Base-by-base conservation (phyloP, 768 basidiomycete species). In the Boletus pseudo-olivaceus region DNA sequence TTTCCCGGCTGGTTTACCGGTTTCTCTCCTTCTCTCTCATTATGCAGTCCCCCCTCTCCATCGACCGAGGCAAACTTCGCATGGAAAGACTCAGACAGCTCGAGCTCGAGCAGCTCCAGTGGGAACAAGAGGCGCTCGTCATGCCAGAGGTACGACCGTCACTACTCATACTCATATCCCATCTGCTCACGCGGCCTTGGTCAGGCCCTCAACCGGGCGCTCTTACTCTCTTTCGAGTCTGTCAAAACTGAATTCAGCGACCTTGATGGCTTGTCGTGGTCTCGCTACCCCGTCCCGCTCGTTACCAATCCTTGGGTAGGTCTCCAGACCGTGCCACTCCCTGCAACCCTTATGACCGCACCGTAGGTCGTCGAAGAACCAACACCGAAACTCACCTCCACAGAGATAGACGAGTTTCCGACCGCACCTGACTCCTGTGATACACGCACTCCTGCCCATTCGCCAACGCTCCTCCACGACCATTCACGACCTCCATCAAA, bases 221-320 rank as follows among this genome's bases (percentile, higher is more conserved):
- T 76, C 27, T 19, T 65, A 20, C 61, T 66, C 47, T 77, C 82
- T 1, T 85, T 85, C 59, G 71, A 64, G 20, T 74, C 74, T 5
- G 83, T 84, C 33, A 84, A 85, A 56, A 78, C 78, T 8, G 83
- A 85, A 57, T 85, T 84, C 61, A 73, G 75, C 51, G 83, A 85
- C 65, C 74, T 85, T 15, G 83, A 85, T 51, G 83, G 83, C 0
- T 67, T 82, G 34, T 73, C 76, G 35, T 82, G 82, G 82, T 66
- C 75, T 17, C 71, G 70, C 42, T 67, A 71, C 29, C 70, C 72
- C 5, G 70, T 73, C 8, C 67, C 67, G 5, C 55, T 61, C 44
- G 65, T 60, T 20, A 69, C 56, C 20, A 64, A 62, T 37, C 54
- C 65, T 7, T 63, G 62, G 62, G 69, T 71, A 44, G 5, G 65